Conservation (phyloP, 2,329 filamentous ascomycete species). For the Pyricularia pennisetigena region DNA sequence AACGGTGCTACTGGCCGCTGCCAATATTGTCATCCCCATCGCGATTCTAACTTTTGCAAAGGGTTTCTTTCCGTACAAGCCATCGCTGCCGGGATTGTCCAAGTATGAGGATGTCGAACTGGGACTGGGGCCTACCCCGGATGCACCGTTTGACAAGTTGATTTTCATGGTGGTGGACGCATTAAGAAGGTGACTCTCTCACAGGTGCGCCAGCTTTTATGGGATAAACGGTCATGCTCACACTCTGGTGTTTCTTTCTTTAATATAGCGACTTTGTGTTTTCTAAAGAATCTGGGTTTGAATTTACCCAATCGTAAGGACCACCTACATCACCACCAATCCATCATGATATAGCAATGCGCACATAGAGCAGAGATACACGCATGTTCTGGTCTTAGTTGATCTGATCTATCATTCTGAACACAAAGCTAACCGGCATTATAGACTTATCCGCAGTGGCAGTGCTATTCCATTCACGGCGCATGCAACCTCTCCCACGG, state of each 20-base stretch:
- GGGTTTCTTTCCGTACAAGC: constrained; percentile 97
- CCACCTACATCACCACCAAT: neutral
- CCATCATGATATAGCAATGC: neutral
- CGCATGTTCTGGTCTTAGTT: neutral
- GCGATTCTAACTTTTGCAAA: constrained; percentile 70
- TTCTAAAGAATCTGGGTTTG: constrained; percentile 67
- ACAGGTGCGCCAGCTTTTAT: neutral
- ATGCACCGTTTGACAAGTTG: constrained; percentile 74
- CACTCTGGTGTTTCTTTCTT: constrained; percentile 8
- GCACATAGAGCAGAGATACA: neutral
- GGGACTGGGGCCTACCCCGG: constrained; percentile 44
- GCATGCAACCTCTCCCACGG: constrained; percentile 90
- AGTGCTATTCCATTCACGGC: constrained; percentile 88
- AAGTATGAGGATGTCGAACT: constrained; percentile 46
- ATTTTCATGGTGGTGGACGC: constrained; percentile 99
- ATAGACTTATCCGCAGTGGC: constrained; percentile 72
- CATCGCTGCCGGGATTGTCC: constrained; percentile 78
- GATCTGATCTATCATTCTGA: neutral
- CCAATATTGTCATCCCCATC: constrained; percentile 69
- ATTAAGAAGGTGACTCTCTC: constrained; percentile 58
- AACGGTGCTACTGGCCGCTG: constrained; percentile 43
- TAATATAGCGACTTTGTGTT: constrained; percentile 80
- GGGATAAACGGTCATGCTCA: constrained; percentile 7
- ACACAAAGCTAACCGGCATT: neutral
- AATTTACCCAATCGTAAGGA: constrained; percentile 74